Evolutionary conservation across 345 rosid genomes (phyloP).

Genomic region (Adansonia digitata): DNA sequence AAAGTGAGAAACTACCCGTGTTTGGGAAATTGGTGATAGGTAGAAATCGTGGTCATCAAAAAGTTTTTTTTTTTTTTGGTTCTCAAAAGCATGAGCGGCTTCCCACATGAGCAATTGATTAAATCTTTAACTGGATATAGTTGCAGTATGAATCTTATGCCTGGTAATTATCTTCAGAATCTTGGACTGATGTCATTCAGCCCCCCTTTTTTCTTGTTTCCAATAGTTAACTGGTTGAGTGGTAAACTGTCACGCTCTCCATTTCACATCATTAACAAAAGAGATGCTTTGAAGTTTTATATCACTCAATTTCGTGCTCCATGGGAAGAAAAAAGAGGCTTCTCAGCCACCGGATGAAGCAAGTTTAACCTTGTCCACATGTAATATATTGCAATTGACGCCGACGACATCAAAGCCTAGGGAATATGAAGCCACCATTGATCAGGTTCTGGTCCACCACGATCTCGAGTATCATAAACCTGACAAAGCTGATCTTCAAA

Average conservation of each 20-base stretch:
- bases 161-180: not conserved
- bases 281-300: not conserved
- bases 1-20: not conserved
- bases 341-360: not conserved
- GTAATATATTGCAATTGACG: not conserved
- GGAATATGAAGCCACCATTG: not conserved
- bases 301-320: not conserved
- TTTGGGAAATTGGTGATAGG: not conserved
- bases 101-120: not conserved
- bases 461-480: not conserved
- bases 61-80: too few species aligned
- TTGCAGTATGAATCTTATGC: not conserved
- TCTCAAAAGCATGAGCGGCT: not conserved
- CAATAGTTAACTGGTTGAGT: not conserved
- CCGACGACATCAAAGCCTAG: not conserved
- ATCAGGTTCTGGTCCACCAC: slow-evolving; percentile 16
- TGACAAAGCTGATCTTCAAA: slow-evolving; percentile 2
- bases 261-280: not conserved
- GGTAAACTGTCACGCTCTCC: not conserved
- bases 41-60: not conserved
- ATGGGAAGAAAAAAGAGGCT: not conserved
- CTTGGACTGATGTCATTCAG: not conserved
- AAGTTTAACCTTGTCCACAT: slow-evolving; percentile 10
- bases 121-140: not conserved
- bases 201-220: too few species aligned